Evolutionary conservation across 1,284 basidiomycete genomes (phyloP).

Genomic region (Volvariella surrecta): DNA sequence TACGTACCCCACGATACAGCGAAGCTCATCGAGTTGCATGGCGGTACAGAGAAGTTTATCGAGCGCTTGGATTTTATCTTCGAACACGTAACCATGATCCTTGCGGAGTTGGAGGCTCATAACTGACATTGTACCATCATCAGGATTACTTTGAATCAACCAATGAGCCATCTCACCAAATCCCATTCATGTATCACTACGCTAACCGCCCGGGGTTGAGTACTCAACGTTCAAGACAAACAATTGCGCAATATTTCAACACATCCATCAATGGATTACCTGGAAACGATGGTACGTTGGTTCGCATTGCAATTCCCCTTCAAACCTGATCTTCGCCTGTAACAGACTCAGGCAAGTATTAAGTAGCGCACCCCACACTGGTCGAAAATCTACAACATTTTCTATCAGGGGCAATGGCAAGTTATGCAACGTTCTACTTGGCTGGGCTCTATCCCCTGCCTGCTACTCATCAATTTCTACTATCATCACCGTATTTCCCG

Average conservation of each 20-base stretch:
- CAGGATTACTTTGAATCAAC: conserved; percentile 46
- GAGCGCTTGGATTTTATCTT: conserved; percentile 49
- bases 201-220: conserved; percentile 48
- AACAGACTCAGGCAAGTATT: conserved; percentile 4
- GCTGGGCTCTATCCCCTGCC: conserved; percentile 55
- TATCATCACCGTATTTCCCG: conserved; percentile 56
- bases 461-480: conserved; percentile 47
- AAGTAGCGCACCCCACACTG: not conserved
- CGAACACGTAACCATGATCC: conserved; percentile 25
- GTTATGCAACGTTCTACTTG: conserved; percentile 54
- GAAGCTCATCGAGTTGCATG: conserved; percentile 48
- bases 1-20: conserved; percentile 59
- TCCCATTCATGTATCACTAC: conserved; percentile 62
- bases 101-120: not conserved
- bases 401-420: conserved; percentile 54
- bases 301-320: not conserved
- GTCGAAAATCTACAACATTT: conserved; percentile 1
- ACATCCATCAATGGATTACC: conserved; percentile 45
- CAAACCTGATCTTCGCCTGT: not conserved
- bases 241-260: conserved; percentile 47
- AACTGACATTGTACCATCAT: conserved; percentile 1
- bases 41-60: conserved; percentile 45
- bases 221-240: conserved; percentile 44
- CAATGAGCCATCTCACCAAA: conserved; percentile 54
- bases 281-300: conserved; percentile 50